Conservation (phyloP, 2,329 filamentous ascomycete genomes). For the Phialophora expanda region DNA sequence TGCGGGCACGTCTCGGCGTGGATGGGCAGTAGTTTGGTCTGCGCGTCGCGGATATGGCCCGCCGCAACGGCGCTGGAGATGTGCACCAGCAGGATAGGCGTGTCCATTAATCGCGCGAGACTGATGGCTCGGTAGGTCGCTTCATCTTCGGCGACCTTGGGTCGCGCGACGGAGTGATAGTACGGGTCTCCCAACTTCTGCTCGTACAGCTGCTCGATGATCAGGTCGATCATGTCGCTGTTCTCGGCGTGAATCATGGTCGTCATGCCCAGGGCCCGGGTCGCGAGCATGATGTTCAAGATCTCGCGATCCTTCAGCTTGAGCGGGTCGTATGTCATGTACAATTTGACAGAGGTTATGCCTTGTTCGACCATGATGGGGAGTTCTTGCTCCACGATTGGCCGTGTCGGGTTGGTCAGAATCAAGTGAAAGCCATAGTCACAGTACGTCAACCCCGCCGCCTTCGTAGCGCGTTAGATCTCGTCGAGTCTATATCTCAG, state of each 20-base stretch:
- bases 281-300: conserved; percentile 50
- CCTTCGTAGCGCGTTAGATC: conserved; percentile 52
- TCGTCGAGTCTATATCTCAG: conserved; percentile 48
- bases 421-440: conserved; percentile 61
- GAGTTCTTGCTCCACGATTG: conserved; percentile 52
- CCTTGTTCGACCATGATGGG: conserved; percentile 47
- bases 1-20: conserved; percentile 65
- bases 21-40: conserved; percentile 57
- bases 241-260: conserved; percentile 57
- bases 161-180: conserved; percentile 50
- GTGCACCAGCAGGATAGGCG: conserved; percentile 61
- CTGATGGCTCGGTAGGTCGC: conserved; percentile 57
- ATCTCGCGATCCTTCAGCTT: conserved; percentile 50
- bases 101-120: conserved; percentile 56
- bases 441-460: conserved; percentile 48
- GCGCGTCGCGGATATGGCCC: conserved; percentile 56
- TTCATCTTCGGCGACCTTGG: conserved; percentile 50
- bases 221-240: conserved; percentile 50
- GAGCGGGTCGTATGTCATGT: conserved; percentile 54
- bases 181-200: conserved; percentile 41
- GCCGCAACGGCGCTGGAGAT: conserved; percentile 45
- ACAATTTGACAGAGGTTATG: conserved; percentile 54
- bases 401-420: conserved; percentile 39
- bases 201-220: conserved; percentile 31
- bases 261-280: conserved; percentile 49